Percentiles rank a stretch among this genome's conserved stretches.
Conservation (phyloP, 371 early-diverging fungal species). For the Choanephora cucurbitarum region DNA sequence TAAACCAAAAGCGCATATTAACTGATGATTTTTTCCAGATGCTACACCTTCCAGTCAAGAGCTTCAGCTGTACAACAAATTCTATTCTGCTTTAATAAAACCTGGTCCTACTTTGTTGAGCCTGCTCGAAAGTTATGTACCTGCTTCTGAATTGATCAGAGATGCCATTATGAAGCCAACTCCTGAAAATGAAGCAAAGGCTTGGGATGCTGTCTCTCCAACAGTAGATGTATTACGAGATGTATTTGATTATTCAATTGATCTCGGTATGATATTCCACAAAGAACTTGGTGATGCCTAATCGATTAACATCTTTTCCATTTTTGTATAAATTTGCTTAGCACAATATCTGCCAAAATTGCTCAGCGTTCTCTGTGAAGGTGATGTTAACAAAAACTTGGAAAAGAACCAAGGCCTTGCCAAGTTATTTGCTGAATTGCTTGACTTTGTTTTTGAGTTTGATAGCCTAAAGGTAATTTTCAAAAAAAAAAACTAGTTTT, state of each 20-base stretch:
- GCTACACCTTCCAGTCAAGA: constrained; percentile 57
- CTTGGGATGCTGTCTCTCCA: constrained; percentile 83
- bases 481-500: neutral
- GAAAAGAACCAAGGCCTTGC: constrained; percentile 79
- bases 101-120: constrained; percentile 51
- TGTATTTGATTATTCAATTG: constrained; percentile 76
- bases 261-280: constrained; percentile 57
- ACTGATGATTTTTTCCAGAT: constrained; percentile 34
- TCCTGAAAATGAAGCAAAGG: constrained; percentile 79
- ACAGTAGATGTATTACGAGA: constrained; percentile 75
- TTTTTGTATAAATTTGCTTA: constrained; percentile 1
- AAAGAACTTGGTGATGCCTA: too few species aligned
- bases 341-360: constrained; percentile 20
- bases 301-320: too few species aligned
- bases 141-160: constrained; percentile 40
- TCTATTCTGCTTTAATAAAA: constrained; percentile 44
- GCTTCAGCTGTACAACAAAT: constrained; percentile 49
- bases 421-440: constrained; percentile 75
- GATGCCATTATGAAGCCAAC: constrained; percentile 83
- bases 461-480: constrained; percentile 45
- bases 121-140: constrained; percentile 54
- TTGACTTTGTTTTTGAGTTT: constrained; percentile 87
- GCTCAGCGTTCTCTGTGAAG: constrained; percentile 64
- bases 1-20: neutral
- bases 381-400: constrained; percentile 66